Conservation (phyloP, 164 flowering plant species). For the Malania oleifera region DNA sequence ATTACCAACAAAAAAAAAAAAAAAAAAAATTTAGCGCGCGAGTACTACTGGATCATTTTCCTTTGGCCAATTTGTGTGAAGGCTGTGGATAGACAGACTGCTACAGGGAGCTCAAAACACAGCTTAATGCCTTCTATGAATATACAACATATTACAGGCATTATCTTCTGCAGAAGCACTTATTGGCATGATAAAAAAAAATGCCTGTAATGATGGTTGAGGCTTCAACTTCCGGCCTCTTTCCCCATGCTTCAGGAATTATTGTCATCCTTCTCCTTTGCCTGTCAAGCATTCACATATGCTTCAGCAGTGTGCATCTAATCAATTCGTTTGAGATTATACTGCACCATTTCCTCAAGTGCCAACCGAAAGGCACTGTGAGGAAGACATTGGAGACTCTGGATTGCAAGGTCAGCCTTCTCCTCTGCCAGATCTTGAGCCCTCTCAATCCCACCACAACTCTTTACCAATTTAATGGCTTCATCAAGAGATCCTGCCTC, state of each 20-base stretch:
- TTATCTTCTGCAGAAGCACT: constrained; percentile 1
- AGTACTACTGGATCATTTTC: neutral
- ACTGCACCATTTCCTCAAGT: constrained; percentile 73
- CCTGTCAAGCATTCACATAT: neutral
- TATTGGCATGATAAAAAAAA: neutral
- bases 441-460: constrained; percentile 67
- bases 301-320: constrained; percentile 17
- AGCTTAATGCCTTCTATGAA: constrained; percentile 6
- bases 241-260: neutral
- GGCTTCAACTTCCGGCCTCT: neutral
- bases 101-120: constrained; percentile 10
- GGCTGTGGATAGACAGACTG: constrained; percentile 13
- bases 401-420: constrained; percentile 71
- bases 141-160: constrained; percentile 11
- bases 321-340: constrained; percentile 70
- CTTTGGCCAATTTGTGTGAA: neutral
- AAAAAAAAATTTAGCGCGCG: constrained; percentile 4
- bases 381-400: constrained; percentile 73
- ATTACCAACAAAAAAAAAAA: neutral
- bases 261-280: neutral
- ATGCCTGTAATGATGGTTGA: neutral
- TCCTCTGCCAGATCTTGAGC: constrained; percentile 69
- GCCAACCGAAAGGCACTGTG: constrained; percentile 49
- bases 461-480: constrained; percentile 57
- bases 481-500: constrained; percentile 75